Conservation (phyloP, 768 basidiomycete species). For the Lactarius tabidus region DNA sequence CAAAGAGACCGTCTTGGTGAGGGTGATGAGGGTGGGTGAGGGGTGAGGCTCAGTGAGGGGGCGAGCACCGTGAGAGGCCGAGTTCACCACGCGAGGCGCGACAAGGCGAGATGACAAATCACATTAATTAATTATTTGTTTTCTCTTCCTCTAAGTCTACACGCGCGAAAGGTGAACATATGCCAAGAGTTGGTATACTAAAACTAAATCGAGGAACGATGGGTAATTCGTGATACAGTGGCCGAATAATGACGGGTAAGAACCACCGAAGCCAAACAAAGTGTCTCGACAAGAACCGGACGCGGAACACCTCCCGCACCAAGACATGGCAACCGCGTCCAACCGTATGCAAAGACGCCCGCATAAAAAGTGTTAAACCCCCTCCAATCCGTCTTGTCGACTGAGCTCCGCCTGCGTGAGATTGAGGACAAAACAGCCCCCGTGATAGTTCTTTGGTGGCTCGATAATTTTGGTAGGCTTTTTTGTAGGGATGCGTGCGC, state of each 20-base stretch:
- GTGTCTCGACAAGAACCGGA: background rate
- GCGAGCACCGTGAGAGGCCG: conserved; percentile 16
- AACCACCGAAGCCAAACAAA: background rate
- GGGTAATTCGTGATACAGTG: conserved; percentile 8
- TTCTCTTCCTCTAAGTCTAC: background rate
- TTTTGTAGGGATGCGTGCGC: conserved; percentile 28
- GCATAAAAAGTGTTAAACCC: background rate
- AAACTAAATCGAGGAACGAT: background rate
- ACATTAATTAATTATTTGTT: background rate
- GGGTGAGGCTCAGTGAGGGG: conserved; percentile 25
- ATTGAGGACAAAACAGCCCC: conserved; percentile 64
- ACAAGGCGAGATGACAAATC: background rate
- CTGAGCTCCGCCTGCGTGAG: conserved; percentile 82
- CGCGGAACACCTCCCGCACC: background rate
- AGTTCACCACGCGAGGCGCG: background rate
- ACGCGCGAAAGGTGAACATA: background rate
- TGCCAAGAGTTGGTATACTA: background rate
- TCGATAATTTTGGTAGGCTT: conserved; percentile 73
- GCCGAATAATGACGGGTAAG: background rate
- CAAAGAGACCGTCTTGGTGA: conserved; percentile 7
- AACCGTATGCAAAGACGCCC: background rate
- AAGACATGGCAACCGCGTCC: background rate
- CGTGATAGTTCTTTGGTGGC: conserved; percentile 67
- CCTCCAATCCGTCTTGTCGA: conserved; percentile 48
- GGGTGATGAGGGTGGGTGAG: conserved; percentile 32